Percentiles rank a stretch among this genome's conserved stretches.
These are phyloP conservation scores for Pseudocercospora cruenta DNA, from an alignment of 2,329 filamentous ascomycete species.

Conservation along the genomic window DNA sequence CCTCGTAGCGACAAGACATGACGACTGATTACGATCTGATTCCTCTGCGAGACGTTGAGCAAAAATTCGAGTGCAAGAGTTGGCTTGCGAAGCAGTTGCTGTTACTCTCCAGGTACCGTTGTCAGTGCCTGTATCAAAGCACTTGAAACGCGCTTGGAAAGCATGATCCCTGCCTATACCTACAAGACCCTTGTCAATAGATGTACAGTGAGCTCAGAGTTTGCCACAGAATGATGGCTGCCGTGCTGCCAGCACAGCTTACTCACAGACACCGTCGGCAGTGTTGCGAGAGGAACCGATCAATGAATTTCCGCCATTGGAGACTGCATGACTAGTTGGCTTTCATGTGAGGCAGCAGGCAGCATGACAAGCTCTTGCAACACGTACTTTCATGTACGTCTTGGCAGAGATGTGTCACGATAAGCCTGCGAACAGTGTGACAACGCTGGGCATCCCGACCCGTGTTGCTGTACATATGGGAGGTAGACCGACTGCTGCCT, in stretches of 20 bases:
- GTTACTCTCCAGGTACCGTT: constrained; percentile 20
- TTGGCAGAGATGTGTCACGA: constrained; percentile 10
- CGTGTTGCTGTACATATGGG: not conserved
- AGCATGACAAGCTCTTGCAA: constrained; percentile 13
- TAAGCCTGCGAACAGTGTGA: constrained; percentile 3
- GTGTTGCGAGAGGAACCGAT: not conserved
- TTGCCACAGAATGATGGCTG: constrained; percentile 21
- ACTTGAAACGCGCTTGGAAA: constrained; percentile 25
- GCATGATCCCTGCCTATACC: constrained; percentile 18
- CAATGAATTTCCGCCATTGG: constrained; percentile 8
- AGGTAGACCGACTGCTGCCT: constrained; percentile 6
- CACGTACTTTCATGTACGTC: constrained; percentile 10
- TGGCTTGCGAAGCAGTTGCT: not conserved
- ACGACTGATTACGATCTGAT: not conserved
- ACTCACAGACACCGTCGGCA: constrained; percentile 7
- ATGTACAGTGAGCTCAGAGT: constrained; percentile 8
- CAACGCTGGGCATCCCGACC: not conserved
- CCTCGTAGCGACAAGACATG: not conserved
- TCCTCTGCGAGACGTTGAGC: not conserved
- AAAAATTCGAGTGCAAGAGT: not conserved
- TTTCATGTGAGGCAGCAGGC: constrained; percentile 5
- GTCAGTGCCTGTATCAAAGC: constrained; percentile 24
- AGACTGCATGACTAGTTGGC: constrained; percentile 6
- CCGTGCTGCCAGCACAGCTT: constrained; percentile 22
- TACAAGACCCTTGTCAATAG: constrained; percentile 19